Conservation (phyloP, 2,329 filamentous ascomycete genomes). For the Aotearoamyces nothofagi region DNA sequence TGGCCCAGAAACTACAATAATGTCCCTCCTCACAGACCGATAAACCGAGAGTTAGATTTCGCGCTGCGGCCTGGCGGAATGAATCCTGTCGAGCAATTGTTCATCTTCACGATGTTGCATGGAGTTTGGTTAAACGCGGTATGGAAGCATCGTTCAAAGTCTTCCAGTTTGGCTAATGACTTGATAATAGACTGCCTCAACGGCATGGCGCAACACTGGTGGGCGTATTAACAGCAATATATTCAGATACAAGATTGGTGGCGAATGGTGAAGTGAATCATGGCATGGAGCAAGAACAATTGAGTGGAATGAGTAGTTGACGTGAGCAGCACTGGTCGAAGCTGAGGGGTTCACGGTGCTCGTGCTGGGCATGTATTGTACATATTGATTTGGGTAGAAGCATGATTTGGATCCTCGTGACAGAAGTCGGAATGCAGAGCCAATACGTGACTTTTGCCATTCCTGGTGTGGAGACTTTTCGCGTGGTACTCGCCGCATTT, state of each 20-base stretch:
- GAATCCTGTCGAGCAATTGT: not conserved
- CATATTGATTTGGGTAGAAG: too few species aligned
- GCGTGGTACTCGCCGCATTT: too few species aligned
- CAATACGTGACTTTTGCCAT: too few species aligned
- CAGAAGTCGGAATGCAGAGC: too few species aligned
- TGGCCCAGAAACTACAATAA: not conserved
- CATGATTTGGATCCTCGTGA: too few species aligned
- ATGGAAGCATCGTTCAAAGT: not conserved
- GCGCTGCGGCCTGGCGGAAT: not conserved
- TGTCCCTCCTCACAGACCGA: not conserved
- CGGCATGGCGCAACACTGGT: not conserved
- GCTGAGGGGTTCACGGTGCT: too few species aligned
- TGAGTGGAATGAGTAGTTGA: too few species aligned
- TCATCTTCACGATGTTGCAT: not conserved
- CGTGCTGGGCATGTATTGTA: too few species aligned
- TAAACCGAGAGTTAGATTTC: not conserved
- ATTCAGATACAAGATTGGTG: not conserved
- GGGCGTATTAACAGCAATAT: not conserved
- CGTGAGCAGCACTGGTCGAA: too few species aligned
- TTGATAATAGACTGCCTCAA: not conserved
- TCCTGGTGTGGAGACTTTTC: too few species aligned
- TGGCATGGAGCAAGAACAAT: slow-evolving; percentile 21
- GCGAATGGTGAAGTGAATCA: slow-evolving; percentile 1
- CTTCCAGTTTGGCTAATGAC: not conserved
- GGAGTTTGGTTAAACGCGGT: slow-evolving; percentile 1